Conservation (phyloP, 805 yeast species). For the Monosporozyma unispora region DNA sequence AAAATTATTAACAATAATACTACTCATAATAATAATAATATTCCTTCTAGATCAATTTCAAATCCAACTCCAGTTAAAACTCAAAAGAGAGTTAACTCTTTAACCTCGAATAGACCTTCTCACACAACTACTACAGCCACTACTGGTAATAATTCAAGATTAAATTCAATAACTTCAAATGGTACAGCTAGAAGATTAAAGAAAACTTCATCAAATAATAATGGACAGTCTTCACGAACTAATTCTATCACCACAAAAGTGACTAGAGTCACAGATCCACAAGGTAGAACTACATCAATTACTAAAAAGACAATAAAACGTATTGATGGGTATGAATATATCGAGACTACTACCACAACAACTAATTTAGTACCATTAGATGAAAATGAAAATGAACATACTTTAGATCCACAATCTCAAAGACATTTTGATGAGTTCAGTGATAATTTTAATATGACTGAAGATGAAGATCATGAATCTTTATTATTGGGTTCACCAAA, state of each 20-base stretch:
- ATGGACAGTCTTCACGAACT: constrained; percentile 7
- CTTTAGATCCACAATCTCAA: constrained; percentile 6
- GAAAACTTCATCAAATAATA: neutral
- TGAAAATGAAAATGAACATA: neutral
- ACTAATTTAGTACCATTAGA: constrained; percentile 10
- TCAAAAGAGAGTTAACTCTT: neutral
- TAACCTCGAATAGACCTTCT: constrained; percentile 1
- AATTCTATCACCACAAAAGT: constrained; percentile 38
- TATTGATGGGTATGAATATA: constrained; percentile 40
- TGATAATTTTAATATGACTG: constrained; percentile 18
- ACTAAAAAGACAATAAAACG: constrained; percentile 45
- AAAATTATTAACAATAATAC: neutral
- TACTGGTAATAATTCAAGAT: constrained; percentile 6
- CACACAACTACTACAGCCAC: constrained; percentile 5
- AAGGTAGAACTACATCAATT: constrained; percentile 47
- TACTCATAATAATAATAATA: neutral
- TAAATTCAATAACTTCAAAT: constrained; percentile 20
- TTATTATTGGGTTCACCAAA: neutral
- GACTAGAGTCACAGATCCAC: constrained; percentile 40
- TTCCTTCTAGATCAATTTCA: neutral
- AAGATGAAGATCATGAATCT: constrained; percentile 6
- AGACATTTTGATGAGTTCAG: constrained; percentile 27
- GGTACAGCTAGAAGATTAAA: neutral
- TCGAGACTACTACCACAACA: constrained; percentile 39
- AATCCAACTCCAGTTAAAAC: neutral